Evolutionary conservation across 2,329 filamentous ascomycete genomes (phyloP).

Genomic region (Paecilomyces dactylethromorphus): DNA sequence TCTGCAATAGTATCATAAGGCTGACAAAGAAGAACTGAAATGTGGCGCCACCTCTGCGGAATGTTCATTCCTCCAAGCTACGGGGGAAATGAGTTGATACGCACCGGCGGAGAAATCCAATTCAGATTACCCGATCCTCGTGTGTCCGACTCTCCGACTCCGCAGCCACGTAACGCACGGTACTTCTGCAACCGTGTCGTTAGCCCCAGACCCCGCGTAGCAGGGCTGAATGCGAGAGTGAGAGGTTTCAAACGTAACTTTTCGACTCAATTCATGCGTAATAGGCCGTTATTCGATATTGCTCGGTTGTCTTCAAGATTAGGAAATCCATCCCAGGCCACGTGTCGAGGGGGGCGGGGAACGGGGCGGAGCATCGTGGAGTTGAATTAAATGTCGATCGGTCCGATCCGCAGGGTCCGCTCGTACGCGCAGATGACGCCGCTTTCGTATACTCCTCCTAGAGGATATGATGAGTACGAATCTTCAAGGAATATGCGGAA

Average conservation of each 20-base stretch:
- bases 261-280: neutral
- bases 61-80: neutral
- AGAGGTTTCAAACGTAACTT: too few species aligned
- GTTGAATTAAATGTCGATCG: neutral
- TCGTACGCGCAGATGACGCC: neutral
- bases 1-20: neutral
- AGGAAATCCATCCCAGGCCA: neutral
- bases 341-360: neutral
- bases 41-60: neutral
- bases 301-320: neutral
- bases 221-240: too few species aligned
- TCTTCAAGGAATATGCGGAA: neutral
- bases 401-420: neutral
- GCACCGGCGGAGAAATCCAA: neutral
- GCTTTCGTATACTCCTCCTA: neutral
- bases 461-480: neutral
- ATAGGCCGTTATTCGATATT: neutral
- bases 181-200: neutral
- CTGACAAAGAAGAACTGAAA: neutral
- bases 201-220: neutral
- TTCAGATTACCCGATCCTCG: neutral
- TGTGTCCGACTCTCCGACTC: neutral
- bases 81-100: neutral
- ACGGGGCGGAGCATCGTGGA: neutral
- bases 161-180: neutral